Base-by-base conservation (phyloP, 805 yeast species). In the Starmerella bombicola region DNA sequence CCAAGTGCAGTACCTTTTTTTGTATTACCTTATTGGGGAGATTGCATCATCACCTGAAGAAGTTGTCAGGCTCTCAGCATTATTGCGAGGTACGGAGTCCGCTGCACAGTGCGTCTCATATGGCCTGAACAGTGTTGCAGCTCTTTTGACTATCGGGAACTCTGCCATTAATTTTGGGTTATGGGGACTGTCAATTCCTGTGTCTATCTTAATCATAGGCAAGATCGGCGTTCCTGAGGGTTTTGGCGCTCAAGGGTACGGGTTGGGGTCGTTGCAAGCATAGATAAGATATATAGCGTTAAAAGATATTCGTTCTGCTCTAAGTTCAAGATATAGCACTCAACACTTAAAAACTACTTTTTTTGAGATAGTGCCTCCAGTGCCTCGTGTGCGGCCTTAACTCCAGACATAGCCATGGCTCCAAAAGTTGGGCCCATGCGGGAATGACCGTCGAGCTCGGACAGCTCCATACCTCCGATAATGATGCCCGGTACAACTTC, bases 401-500 rank as follows among this genome's bases (percentile, higher is more conserved):
- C 78, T 53, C 88, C 88, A 21, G 80, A 73, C 42, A 77, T 70
- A 25, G 74, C 78, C 86, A 79, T 79, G 35, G 85, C 85, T 45
- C 84, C 85, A 51, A 79, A 79, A 30, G 85, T 78, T 37, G 88
- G 86, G 21, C 86, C 86, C 85, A 79, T 79, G 63, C 88, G 72
- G 69, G 78, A 76, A 51, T 74, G 71, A 20, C 85, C 85, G 54
- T 77, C 82, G 40, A 78, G 72, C 57, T 79, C 85, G 25, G 82
- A 76, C 49, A 77, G 68, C 62, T 79, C 86, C 88, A 79, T 79
- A 53, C 88, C 86, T 37, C 80, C 78, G 45, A 74, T 76, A 43
- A 67, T 58, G 45, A 75, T 65, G 23, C 81, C 81, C 15, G 79
- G 78, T 40, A 67, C 69, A 34, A 75, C 70, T 57, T 75, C 81